These are phyloP conservation scores for Gentiana straminea DNA, from an alignment of 257 asterid genomes.

Conservation along the genomic window DNA sequence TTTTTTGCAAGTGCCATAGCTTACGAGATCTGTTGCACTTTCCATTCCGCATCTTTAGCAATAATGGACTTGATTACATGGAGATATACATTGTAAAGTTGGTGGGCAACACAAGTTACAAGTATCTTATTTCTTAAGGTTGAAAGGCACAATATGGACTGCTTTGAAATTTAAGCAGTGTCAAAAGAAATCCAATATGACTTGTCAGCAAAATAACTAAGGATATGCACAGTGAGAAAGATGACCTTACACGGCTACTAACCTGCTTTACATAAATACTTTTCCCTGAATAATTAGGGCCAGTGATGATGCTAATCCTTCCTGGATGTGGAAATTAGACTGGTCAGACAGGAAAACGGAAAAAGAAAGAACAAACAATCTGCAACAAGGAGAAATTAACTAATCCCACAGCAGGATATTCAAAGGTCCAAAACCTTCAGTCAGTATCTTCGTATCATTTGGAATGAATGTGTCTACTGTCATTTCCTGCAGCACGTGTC, in stretches of 20 bases:
- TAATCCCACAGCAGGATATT: constrained; percentile 5
- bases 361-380: neutral
- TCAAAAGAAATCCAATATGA: too few species aligned
- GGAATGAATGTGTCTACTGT: constrained; percentile 91
- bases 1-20: neutral
- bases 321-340: constrained; percentile 34
- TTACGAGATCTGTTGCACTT: too few species aligned
- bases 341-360: neutral
- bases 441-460: constrained; percentile 67
- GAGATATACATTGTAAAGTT: too few species aligned
- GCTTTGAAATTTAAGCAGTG: too few species aligned
- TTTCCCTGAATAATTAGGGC: constrained; percentile 97
- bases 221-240: constrained; percentile 1
- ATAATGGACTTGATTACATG: too few species aligned
- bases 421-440: constrained; percentile 48
- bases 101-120: too few species aligned
- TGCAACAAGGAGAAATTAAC: constrained; percentile 1
- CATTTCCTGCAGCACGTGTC: constrained; percentile 99
- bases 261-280: constrained; percentile 95
- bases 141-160: too few species aligned
- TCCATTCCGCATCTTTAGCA: too few species aligned
- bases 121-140: too few species aligned
- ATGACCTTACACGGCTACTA: constrained; percentile 6
- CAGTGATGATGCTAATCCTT: constrained; percentile 74
- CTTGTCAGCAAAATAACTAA: neutral